Evolutionary conservation across 176 grass and related monocot species (phyloP).

Genomic region (Avena eriantha): DNA sequence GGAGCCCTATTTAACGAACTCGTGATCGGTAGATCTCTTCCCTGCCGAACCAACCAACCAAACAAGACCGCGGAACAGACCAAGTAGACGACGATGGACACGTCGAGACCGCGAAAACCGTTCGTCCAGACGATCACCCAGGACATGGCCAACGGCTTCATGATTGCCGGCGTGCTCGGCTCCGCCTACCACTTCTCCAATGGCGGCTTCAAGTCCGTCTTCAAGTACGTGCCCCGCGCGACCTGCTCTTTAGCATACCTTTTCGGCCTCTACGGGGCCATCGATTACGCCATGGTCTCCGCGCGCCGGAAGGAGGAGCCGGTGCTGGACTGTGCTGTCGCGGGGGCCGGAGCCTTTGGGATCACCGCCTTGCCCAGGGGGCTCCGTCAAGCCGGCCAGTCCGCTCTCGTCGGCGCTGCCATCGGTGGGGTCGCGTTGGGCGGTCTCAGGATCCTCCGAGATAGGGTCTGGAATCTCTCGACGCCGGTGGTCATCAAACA

Average conservation of each 20-base stretch:
- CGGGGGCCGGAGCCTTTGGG: not conserved
- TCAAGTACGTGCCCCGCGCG: not conserved
- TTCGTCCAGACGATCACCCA: not conserved
- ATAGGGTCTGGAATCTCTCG: too few species aligned
- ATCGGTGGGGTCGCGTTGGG: not conserved
- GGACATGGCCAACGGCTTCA: not conserved
- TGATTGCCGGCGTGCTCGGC: not conserved
- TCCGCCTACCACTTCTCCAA: not conserved
- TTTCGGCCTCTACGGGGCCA: not conserved
- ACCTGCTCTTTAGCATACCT: too few species aligned
- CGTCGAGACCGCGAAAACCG: not conserved
- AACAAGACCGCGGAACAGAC: too few species aligned
- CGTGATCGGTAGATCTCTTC: too few species aligned
- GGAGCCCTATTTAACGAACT: too few species aligned
- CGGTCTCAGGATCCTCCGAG: not conserved
- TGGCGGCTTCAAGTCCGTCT: not conserved
- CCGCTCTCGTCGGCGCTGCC: not conserved
- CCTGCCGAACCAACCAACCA: too few species aligned
- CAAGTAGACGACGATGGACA: not conserved
- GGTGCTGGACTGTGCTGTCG: not conserved
- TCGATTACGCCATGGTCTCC: not conserved
- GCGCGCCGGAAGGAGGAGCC: not conserved
- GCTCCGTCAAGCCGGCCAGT: not conserved
- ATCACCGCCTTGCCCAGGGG: not conserved
- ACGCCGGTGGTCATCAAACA: too few species aligned